Evolutionary conservation across 768 basidiomycete genomes (phyloP).

Genomic region (Trametes cinnabarina): DNA sequence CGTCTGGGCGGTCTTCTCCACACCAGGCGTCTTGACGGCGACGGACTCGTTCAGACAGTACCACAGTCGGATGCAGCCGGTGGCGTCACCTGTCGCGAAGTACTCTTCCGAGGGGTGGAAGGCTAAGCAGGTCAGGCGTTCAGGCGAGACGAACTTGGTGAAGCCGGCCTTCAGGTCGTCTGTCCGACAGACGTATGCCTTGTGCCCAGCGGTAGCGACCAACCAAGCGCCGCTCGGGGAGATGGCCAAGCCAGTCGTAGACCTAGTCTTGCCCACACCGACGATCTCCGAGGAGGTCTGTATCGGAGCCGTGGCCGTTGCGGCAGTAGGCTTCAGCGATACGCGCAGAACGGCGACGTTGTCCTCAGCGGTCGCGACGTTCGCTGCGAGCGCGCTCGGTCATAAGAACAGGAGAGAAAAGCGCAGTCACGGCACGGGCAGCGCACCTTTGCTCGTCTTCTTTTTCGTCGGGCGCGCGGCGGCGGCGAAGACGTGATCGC

Average conservation of each 20-base stretch:
- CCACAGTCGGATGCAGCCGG: conserved; percentile 87
- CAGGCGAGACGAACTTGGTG: conserved; percentile 80
- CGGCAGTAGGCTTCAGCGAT: conserved; percentile 50
- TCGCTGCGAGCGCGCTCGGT: conserved; percentile 5
- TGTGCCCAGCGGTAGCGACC: conserved; percentile 70
- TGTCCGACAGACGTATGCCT: conserved; percentile 70
- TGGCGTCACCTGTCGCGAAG: conserved; percentile 91
- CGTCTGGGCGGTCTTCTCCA: conserved; percentile 81
- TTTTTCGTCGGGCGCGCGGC: conserved; percentile 52
- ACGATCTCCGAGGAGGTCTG: conserved; percentile 51
- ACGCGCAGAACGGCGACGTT: conserved; percentile 62
- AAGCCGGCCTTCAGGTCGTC: conserved; percentile 62
- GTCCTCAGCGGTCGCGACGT: conserved; percentile 38
- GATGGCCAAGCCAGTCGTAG: conserved; percentile 61
- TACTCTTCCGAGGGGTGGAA: conserved; percentile 90
- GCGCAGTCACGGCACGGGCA: background rate
- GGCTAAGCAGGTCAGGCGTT: conserved; percentile 77
- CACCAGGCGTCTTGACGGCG: conserved; percentile 47
- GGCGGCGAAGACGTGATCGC: conserved; percentile 69
- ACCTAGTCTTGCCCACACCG: conserved; percentile 64
- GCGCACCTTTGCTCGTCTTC: conserved; percentile 32
- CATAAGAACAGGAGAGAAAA: background rate
- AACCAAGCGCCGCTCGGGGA: conserved; percentile 80
- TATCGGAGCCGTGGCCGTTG: conserved; percentile 38
- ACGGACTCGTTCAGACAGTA: conserved; percentile 76